These are phyloP conservation scores for Glycine tomentella DNA, from an alignment of 306 rosid genomes.

Conservation along the genomic window DNA sequence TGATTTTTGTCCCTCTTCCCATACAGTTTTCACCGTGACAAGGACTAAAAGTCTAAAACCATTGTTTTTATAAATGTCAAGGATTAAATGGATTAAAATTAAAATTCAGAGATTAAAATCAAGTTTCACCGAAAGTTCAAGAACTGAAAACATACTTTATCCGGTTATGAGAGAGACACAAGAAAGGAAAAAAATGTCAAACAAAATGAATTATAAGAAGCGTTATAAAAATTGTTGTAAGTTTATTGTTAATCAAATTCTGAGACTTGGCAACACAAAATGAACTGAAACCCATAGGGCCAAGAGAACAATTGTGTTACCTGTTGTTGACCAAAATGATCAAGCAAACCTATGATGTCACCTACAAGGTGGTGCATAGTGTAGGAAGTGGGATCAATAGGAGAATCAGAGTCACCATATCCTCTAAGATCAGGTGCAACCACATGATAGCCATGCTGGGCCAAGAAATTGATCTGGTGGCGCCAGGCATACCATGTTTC, in stretches of 20 bases:
- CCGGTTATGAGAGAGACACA: background rate
- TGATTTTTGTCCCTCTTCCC: too few species aligned
- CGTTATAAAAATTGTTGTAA: too few species aligned
- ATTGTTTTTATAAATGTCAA: too few species aligned
- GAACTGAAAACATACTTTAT: too few species aligned
- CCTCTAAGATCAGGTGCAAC: constrained; percentile 87
- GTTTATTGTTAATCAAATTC: background rate
- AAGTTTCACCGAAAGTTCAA: too few species aligned
- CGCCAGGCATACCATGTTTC: constrained; percentile 71
- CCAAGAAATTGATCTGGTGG: constrained; percentile 61
- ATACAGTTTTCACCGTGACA: too few species aligned
- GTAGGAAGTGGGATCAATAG: constrained; percentile 60
- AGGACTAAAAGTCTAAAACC: too few species aligned
- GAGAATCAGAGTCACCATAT: constrained; percentile 71
- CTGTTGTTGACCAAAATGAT: constrained; percentile 71
- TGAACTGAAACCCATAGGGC: background rate
- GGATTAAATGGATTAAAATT: too few species aligned
- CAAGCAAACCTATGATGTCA: constrained; percentile 67
- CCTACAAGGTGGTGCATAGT: constrained; percentile 58
- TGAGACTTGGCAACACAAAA: background rate
- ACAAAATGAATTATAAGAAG: background rate
- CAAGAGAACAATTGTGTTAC: constrained; percentile 31
- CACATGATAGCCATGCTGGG: constrained; percentile 65
- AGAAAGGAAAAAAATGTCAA: background rate
- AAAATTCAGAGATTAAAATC: too few species aligned